These are phyloP conservation scores for Vigna reflexopilosa DNA, from an alignment of 306 rosid genomes.

Conservation along the genomic window DNA sequence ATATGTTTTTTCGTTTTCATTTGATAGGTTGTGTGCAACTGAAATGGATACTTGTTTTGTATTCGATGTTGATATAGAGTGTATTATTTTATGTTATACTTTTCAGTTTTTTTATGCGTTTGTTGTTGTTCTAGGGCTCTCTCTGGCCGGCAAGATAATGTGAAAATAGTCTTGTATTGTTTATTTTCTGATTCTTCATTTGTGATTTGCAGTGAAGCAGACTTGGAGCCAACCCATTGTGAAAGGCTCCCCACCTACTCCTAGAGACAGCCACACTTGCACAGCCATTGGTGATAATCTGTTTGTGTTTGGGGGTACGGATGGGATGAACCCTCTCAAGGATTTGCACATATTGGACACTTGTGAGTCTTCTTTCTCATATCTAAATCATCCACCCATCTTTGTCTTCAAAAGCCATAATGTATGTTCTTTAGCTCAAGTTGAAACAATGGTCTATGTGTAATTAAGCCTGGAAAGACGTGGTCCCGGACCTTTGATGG, in stretches of 20 bases:
- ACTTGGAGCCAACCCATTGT: conserved; percentile 82
- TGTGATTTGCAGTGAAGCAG: conserved; percentile 77
- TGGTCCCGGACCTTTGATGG: conserved; percentile 26
- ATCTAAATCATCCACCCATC: conserved; percentile 19
- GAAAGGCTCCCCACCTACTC: conserved; percentile 81
- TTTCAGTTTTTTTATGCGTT: conserved; percentile 11
- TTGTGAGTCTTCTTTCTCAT: conserved; percentile 60
- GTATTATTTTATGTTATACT: neutral
- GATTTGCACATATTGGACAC: conserved; percentile 91
- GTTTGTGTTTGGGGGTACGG: conserved; percentile 96
- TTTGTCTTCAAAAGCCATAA: conserved; percentile 23
- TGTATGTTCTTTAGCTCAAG: conserved; percentile 31
- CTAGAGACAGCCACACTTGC: conserved; percentile 96
- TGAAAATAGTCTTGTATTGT: conserved; percentile 28
- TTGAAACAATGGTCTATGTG: conserved; percentile 18
- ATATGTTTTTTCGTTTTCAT: neutral
- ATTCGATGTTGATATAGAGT: neutral
- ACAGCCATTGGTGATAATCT: conserved; percentile 82
- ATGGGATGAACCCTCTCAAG: conserved; percentile 86
- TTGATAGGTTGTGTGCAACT: conserved; percentile 14
- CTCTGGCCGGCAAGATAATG: conserved; percentile 35
- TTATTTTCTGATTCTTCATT: conserved; percentile 41
- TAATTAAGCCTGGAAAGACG: neutral
- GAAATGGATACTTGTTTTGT: conserved; percentile 3
- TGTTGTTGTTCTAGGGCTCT: conserved; percentile 6